Percentiles rank a stretch among this genome's conserved stretches.
These are phyloP conservation scores for Aspergillus pseudoglaucus DNA, from an alignment of 2,329 filamentous ascomycete species.

Conservation along the genomic window DNA sequence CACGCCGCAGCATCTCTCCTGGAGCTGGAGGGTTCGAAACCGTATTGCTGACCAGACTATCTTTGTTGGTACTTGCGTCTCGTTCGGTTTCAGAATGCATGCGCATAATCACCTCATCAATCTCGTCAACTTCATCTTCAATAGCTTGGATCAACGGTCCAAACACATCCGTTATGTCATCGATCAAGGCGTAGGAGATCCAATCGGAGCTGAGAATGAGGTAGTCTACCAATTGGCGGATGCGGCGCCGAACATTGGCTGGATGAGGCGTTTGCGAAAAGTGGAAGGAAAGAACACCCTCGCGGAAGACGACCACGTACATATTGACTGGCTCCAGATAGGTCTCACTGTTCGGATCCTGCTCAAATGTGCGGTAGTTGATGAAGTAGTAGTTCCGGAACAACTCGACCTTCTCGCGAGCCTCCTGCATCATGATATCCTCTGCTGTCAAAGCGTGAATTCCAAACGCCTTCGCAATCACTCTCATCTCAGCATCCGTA, in stretches of 20 bases:
- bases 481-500: slow-evolving; percentile 92
- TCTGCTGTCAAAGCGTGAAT: slow-evolving; percentile 94
- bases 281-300: slow-evolving; percentile 93
- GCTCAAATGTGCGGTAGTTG: slow-evolving; percentile 96
- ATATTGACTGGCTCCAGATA: slow-evolving; percentile 95
- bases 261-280: slow-evolving; percentile 95
- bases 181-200: slow-evolving; percentile 97
- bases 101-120: slow-evolving; percentile 82
- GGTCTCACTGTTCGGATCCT: slow-evolving; percentile 80
- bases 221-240: slow-evolving; percentile 90
- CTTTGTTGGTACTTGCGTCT: slow-evolving; percentile 28
- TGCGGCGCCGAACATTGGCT: slow-evolving; percentile 87
- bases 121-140: slow-evolving; percentile 93
- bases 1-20: slow-evolving; percentile 80
- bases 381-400: slow-evolving; percentile 98
- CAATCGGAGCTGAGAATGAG: slow-evolving; percentile 89
- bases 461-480: slow-evolving; percentile 83
- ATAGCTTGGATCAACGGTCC: slow-evolving; percentile 86
- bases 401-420: slow-evolving; percentile 94
- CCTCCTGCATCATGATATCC: slow-evolving; percentile 95
- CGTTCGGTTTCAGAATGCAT: slow-evolving; percentile 57
- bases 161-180: slow-evolving; percentile 97
- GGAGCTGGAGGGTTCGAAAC: slow-evolving; percentile 43
- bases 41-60: slow-evolving; percentile 29
- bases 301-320: slow-evolving; percentile 93